Percentiles rank a stretch among this genome's conserved stretches.
phyloP scores from a whole-genome alignment of 2,329 filamentous ascomycete species.

The Cryphonectria parasitica region DNA sequence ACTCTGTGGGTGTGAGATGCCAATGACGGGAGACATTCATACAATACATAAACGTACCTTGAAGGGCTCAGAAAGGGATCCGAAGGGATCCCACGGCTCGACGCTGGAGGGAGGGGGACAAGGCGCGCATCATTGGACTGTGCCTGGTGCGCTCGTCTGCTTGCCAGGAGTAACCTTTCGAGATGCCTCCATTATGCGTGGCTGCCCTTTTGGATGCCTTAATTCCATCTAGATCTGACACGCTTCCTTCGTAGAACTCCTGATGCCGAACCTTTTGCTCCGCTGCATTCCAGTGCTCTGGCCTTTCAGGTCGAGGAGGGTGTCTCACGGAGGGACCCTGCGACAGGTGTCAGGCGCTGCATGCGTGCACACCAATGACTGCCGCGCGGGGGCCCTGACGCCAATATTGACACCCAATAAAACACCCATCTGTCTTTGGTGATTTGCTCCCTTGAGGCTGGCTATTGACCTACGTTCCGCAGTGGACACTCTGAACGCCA shows the following conservation, averaged over 20 bases:
- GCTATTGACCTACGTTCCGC: background rate
- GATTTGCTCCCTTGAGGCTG: background rate
- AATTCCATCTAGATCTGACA: conserved; percentile 3
- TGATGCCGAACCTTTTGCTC: background rate
- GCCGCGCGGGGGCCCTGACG: background rate
- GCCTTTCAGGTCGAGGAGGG: background rate
- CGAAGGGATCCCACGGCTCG: background rate
- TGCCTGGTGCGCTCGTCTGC: conserved; percentile 17
- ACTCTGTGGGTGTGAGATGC: conserved; percentile 58
- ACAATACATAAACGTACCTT: background rate
- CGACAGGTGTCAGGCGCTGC: background rate
- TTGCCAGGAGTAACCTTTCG: background rate
- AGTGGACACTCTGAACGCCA: background rate
- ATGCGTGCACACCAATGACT: background rate
- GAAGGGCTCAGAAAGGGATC: background rate
- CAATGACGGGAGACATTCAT: conserved; percentile 63
- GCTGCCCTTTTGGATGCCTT: background rate
- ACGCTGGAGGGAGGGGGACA: background rate
- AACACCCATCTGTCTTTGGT: background rate
- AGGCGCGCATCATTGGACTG: background rate
- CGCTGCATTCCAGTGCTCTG: conserved; percentile 10
- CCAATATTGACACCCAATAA: background rate
- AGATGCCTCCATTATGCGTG: background rate
- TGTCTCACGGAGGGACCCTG: background rate
- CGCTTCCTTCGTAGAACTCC: background rate